Percentiles rank a stretch among this genome's conserved stretches.
These are phyloP conservation scores for Dothidotthia symphoricarpi DNA, from an alignment of 2,329 filamentous ascomycete species.

Conservation along the genomic window DNA sequence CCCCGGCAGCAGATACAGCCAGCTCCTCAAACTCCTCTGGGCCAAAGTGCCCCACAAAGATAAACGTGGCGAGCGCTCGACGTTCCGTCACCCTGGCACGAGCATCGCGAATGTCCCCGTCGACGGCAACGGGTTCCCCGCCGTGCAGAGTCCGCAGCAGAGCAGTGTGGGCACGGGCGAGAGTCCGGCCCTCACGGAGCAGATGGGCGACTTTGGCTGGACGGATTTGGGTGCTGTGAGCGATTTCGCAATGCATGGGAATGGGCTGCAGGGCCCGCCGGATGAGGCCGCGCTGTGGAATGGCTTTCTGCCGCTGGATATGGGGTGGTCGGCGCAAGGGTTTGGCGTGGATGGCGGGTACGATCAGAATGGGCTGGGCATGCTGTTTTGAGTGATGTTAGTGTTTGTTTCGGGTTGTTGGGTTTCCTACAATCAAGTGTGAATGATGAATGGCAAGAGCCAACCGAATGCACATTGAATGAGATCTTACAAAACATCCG, in stretches of 20 bases:
- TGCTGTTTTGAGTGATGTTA: conserved; percentile 25
- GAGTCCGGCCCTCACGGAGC: conserved; percentile 46
- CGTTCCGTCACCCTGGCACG: conserved; percentile 36
- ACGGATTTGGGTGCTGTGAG: conserved; percentile 50
- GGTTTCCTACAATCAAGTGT: no score
- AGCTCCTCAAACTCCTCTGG: conserved; percentile 50
- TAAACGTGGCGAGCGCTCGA: conserved; percentile 21
- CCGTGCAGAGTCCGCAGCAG: conserved; percentile 34
- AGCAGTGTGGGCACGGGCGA: conserved; percentile 40
- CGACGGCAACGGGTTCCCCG: conserved; percentile 25
- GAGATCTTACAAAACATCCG: no score
- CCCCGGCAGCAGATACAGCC: conserved; percentile 49
- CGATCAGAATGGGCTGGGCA: conserved; percentile 27
- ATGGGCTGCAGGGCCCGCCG: conserved; percentile 18
- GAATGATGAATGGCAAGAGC: no score
- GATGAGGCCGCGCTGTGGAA: conserved; percentile 36
- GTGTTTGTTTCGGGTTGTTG: no score
- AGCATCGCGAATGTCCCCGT: conserved; percentile 27
- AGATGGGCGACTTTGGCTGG: conserved; percentile 52
- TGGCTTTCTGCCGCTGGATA: conserved; percentile 41
- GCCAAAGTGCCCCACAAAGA: conserved; percentile 45
- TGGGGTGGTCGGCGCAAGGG: conserved; percentile 37
- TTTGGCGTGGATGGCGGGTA: conserved; percentile 34
- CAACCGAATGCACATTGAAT: no score
- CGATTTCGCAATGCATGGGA: conserved; percentile 49